phyloP scores from a whole-genome alignment of 495 filamentous ascomycete genomes.

The Collariella sp. region DNA sequence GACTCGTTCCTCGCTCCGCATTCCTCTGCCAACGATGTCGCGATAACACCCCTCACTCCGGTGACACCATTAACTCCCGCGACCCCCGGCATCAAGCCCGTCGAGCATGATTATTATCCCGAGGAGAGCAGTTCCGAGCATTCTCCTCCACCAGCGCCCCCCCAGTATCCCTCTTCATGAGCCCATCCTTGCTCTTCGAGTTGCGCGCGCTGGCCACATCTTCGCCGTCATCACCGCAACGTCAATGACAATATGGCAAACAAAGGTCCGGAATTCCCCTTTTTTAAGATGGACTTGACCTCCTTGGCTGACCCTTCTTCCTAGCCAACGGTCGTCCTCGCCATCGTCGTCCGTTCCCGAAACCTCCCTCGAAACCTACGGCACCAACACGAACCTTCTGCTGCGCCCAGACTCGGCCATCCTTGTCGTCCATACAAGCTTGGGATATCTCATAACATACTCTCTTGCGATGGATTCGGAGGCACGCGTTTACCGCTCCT shows the following conservation, averaged over 20 bases:
- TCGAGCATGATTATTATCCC: constrained; percentile 41
- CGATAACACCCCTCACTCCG: constrained; percentile 26
- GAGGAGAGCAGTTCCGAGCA: constrained; percentile 20
- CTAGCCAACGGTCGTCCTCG: constrained; percentile 83
- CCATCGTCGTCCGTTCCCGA: constrained; percentile 73
- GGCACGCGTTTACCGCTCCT: constrained; percentile 73
- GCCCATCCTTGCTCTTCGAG: constrained; percentile 62
- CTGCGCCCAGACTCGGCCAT: constrained; percentile 88
- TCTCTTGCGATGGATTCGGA: constrained; percentile 78
- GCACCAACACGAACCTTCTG: constrained; percentile 71
- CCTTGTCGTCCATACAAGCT: constrained; percentile 79
- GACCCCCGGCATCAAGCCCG: constrained; percentile 45
- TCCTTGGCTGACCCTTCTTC: constrained; percentile 13
- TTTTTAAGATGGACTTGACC: constrained; percentile 15
- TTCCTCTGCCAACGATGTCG: constrained; percentile 18
- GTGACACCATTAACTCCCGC: constrained; percentile 40
- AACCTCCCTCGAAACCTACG: constrained; percentile 72
- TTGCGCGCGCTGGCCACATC: constrained; percentile 73
- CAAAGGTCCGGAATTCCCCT: constrained; percentile 52
- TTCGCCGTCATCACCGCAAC: constrained; percentile 83
- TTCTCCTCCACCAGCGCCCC: constrained; percentile 1
- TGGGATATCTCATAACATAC: constrained; percentile 90
- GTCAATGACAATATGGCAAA: constrained; percentile 88
- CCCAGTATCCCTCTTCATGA: constrained; percentile 34
- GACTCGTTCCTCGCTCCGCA: constrained; percentile 22